Conservation (phyloP, 1,284 basidiomycete species). For the Apiotrichum mycotoxinovorans region DNA sequence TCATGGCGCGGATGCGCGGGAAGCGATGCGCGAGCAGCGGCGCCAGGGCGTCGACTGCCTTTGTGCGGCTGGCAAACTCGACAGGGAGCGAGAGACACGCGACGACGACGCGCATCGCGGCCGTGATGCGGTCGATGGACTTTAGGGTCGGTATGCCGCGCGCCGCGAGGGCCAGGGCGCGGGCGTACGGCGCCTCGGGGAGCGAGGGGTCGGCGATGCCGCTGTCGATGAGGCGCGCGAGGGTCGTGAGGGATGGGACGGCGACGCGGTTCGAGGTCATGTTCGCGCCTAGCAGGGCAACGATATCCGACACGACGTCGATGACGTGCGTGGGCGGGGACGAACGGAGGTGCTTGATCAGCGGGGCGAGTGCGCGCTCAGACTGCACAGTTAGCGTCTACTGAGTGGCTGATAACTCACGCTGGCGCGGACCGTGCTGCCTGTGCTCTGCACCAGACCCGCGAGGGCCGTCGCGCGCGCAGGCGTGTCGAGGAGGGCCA, state of each 20-base stretch:
- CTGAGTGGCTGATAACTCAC: constrained; percentile 53
- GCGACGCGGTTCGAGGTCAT: constrained; percentile 65
- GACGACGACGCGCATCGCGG: constrained; percentile 69
- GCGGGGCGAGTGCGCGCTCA: constrained; percentile 63
- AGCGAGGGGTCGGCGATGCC: constrained; percentile 22
- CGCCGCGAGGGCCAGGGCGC: constrained; percentile 15
- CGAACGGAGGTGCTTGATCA: constrained; percentile 53
- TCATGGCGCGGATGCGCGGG: constrained; percentile 69
- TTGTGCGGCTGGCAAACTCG: constrained; percentile 46
- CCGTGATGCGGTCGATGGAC: constrained; percentile 69
- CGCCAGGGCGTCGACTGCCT: constrained; percentile 55
- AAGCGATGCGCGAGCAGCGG: constrained; percentile 70
- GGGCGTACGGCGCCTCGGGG: background rate
- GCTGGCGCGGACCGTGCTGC: constrained; percentile 74
- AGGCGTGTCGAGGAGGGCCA: constrained; percentile 9
- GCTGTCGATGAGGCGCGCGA: constrained; percentile 66
- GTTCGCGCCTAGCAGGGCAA: constrained; percentile 55
- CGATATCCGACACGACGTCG: constrained; percentile 56
- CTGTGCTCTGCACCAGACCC: constrained; percentile 71
- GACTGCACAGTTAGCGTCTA: constrained; percentile 56
- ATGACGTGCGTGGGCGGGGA: constrained; percentile 53
- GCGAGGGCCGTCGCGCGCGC: constrained; percentile 56
- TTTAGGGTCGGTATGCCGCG: constrained; percentile 56
- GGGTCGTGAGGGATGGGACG: constrained; percentile 70
- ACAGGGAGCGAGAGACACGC: constrained; percentile 26